Base-by-base conservation (phyloP, 179 eudicot species). In the Vitellaria paradoxa region DNA sequence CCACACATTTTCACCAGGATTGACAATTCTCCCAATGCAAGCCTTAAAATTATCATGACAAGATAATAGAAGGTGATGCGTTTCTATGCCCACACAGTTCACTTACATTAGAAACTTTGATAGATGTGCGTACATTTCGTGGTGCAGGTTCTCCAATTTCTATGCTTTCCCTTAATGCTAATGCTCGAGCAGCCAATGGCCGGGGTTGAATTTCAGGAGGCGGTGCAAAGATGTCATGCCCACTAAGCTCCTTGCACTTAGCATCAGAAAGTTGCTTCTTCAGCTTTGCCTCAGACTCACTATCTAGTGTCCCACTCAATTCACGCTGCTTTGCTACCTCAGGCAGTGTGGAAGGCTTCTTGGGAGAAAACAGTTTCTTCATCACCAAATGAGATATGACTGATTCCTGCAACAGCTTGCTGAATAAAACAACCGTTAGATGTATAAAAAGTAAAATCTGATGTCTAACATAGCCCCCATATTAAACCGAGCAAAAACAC, bases 271-370 rank as follows among this genome's bases (percentile, higher is more conserved):
- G 73, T 64, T 84, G 92, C 83, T 90, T 95, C 81, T 93, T 90
- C 75, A 83, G 68, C 79, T 77, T 90, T 49, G 89, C 81, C 57
- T 95, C 99, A 3, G 88, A 65, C 63, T 91, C 97, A 59, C 90
- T 90, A 77, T 85, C 91, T 42, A 91, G 81, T 6, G 81, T 90
- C 76, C 99, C 99, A 61, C 97, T 93, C 63, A 93, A 84, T 79
- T 95, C 98, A 15, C 97, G 94, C 77, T 95, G 99, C 82, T 95
- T 95, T 11, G 98, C 99, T 70, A 91, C 98, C 87, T 95, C 99
- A 21, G 97, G 87, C 40, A 89, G 24, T 68, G 93, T 79, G 14
- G 85, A 76, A 12, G 97, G 97, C 85, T 91, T 95, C 89, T 93
- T 95, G 62, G 90, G 95, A 66, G 92, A 77, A 77, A 68, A 93